Percentiles rank a stretch among this genome's conserved stretches.
These are phyloP conservation scores for Suillus subalutaceus DNA, from an alignment of 768 basidiomycete genomes.

Conservation along the genomic window DNA sequence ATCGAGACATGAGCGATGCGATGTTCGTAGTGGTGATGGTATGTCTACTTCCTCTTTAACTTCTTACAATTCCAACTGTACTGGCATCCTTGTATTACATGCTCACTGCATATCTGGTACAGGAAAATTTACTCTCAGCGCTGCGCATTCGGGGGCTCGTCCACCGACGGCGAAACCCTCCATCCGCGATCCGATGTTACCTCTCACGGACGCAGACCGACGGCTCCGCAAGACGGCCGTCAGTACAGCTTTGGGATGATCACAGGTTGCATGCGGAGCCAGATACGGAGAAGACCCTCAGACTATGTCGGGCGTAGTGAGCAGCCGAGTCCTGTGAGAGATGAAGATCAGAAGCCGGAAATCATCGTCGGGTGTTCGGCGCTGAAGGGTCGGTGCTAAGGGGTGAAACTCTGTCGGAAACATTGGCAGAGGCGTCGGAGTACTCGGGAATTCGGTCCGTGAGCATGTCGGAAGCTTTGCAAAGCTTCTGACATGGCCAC, in stretches of 20 bases:
- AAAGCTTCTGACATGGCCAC: constrained; percentile 58
- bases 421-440: constrained; percentile 28
- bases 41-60: constrained; percentile 14
- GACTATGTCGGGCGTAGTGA: constrained; percentile 16
- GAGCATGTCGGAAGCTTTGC: too few species aligned
- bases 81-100: not conserved
- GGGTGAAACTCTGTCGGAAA: constrained; percentile 29
- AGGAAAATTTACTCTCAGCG: constrained; percentile 68
- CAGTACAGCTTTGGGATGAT: constrained; percentile 19
- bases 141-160: constrained; percentile 37
- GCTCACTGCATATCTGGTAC: constrained; percentile 60
- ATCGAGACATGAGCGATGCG: constrained; percentile 10
- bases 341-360: constrained; percentile 36
- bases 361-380: constrained; percentile 87
- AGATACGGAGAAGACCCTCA: constrained; percentile 10
- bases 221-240: constrained; percentile 79
- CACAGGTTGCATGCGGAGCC: constrained; percentile 30
- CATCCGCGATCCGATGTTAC: constrained; percentile 78
- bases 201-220: constrained; percentile 81
- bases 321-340: constrained; percentile 4
- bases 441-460: constrained; percentile 16
- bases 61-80: not conserved
- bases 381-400: constrained; percentile 66
- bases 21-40: constrained; percentile 58
- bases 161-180: constrained; percentile 87